phyloP scores from a whole-genome alignment of 164 flowering plant species.

The Magnolia officinalis region DNA sequence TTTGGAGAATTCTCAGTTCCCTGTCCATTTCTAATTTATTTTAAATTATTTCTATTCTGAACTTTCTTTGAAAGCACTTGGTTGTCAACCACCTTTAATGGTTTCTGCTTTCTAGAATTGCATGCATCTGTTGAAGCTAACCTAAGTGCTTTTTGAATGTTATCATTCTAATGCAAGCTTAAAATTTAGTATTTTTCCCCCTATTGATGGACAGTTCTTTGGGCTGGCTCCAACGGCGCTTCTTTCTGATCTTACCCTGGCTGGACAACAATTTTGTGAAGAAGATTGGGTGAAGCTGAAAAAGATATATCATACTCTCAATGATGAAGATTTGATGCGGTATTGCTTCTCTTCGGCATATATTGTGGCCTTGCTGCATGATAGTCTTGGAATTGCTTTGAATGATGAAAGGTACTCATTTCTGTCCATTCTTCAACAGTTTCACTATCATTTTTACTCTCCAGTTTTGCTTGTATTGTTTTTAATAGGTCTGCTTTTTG shows the following conservation, averaged over 20 bases:
- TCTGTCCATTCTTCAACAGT: not conserved
- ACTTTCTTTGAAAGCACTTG: not conserved
- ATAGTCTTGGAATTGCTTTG: slow-evolving; percentile 74
- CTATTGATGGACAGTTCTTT: slow-evolving; percentile 56
- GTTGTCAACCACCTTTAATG: too few species aligned
- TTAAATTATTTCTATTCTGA: not conserved
- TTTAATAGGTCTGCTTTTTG: not conserved
- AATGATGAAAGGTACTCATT: slow-evolving; percentile 65
- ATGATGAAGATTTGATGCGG: slow-evolving; percentile 62
- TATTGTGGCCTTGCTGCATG: slow-evolving; percentile 86
- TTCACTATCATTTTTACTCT: not conserved
- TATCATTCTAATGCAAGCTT: not conserved
- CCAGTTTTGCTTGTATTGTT: not conserved
- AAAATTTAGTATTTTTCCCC: slow-evolving; percentile 4
- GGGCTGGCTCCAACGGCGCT: slow-evolving; percentile 47
- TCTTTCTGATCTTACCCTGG: slow-evolving; percentile 59
- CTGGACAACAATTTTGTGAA: slow-evolving; percentile 79
- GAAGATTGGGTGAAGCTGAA: slow-evolving; percentile 70
- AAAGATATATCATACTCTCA: slow-evolving; percentile 35
- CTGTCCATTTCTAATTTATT: not conserved
- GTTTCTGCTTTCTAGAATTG: not conserved
- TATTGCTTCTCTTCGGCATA: slow-evolving; percentile 98
- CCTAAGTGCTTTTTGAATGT: not conserved
- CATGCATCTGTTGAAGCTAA: not conserved
- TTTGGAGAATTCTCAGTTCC: slow-evolving; percentile 12